Evolutionary conservation across 768 basidiomycete species (phyloP).

Genomic region (Tulasnella sp.): DNA sequence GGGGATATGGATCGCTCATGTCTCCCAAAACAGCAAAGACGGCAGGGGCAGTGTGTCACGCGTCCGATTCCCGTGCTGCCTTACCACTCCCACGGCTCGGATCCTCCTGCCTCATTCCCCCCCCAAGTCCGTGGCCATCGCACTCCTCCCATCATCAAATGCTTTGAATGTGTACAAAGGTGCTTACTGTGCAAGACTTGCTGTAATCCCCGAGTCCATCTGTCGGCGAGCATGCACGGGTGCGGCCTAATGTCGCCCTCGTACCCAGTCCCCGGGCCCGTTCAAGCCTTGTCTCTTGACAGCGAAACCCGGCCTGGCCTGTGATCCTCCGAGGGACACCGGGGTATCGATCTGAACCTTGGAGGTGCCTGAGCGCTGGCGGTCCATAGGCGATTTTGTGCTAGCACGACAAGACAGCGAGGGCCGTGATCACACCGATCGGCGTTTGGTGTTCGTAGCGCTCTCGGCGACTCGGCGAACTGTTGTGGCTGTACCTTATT

Average conservation of each 20-base stretch:
- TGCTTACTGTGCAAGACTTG: neutral
- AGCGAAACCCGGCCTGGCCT: no score
- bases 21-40: neutral
- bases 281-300: no score
- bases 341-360: neutral
- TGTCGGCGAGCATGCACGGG: no score
- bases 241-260: no score
- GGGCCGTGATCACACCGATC: neutral
- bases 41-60: neutral
- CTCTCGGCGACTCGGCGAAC: neutral
- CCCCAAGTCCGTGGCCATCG: neutral
- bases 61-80: neutral
- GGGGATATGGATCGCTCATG: neutral
- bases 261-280: no score
- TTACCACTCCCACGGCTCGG: neutral
- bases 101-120: neutral
- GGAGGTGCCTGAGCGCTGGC: neutral
- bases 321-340: neutral
- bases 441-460: neutral
- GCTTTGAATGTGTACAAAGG: neutral
- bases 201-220: neutral
- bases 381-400: neutral
- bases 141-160: neutral
- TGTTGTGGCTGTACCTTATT: neutral
- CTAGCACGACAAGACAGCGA: neutral